These are phyloP conservation scores for Fusarium torulosum DNA, from an alignment of 2,329 filamentous ascomycete species.

Conservation along the genomic window DNA sequence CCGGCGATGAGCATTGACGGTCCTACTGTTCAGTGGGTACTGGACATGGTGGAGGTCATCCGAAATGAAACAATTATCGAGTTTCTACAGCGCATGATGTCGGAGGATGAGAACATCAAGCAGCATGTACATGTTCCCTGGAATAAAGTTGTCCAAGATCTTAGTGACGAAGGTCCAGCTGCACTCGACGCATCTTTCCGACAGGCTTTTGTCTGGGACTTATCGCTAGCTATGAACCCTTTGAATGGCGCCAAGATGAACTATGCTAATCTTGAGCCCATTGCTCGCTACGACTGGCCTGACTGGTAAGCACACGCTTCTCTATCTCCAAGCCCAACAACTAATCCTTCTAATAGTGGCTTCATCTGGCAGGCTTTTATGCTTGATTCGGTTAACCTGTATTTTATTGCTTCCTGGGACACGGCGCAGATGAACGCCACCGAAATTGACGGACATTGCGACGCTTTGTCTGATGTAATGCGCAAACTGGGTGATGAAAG, in stretches of 20 bases:
- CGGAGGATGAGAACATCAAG: conserved; percentile 45
- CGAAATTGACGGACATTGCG: conserved; percentile 51
- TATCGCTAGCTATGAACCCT: conserved; percentile 50
- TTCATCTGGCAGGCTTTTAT: conserved; percentile 57
- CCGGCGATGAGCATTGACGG: conserved; percentile 55
- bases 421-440: conserved; percentile 55
- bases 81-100: conserved; percentile 48
- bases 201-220: conserved; percentile 56
- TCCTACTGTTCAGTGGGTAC: conserved; percentile 53
- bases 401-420: conserved; percentile 56
- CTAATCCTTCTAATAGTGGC: conserved; percentile 46
- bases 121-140: conserved; percentile 53
- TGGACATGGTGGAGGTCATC: conserved; percentile 51
- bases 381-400: conserved; percentile 50
- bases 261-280: conserved; percentile 47
- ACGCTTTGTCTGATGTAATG: conserved; percentile 50
- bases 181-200: conserved; percentile 53
- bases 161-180: conserved; percentile 51
- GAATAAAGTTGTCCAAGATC: conserved; percentile 49
- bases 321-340: neutral
- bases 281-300: conserved; percentile 54
- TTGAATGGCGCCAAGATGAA: conserved; percentile 28
- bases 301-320: conserved; percentile 51
- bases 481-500: conserved; percentile 44
- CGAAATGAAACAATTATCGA: conserved; percentile 45